Evolutionary conservation across 179 eudicot species (phyloP), one percentile per base, ranked within the genome.

Genomic region (Drosera spatulata): DNA sequence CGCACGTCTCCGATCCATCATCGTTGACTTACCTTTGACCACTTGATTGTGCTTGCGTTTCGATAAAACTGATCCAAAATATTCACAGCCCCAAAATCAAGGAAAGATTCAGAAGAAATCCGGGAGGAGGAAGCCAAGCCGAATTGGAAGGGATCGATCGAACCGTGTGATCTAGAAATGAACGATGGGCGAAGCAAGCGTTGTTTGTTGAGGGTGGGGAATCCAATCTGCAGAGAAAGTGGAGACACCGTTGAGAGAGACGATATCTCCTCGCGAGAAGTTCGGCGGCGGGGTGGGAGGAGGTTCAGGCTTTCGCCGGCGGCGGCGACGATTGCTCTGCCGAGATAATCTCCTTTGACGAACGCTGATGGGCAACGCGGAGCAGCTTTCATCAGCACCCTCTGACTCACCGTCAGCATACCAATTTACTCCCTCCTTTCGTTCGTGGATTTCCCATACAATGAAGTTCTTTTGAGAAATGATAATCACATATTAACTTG

Each of bases 1-100:
- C 48, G 84, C 79, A 68, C 91, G 61, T 54, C 85, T 78, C 70
- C 82, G 95, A 83, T 88, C 95, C 99, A 93, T 91, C 41, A 49
- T 51, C 22, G 13, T 14, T 51, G 33, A 10, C 2, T 51, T 51
- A n/a, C 33, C 54, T 51, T 4, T n/a, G 14, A 10, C 37, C 39
- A 33, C 58, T 37, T 6, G 58, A 39, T 22, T 22, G 33, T 2
- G 58, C 58, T 55, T 5, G 41, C 37, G 6, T 33, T 4, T 55
- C 41, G 41, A 42, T 0, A 39, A 55, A 53, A 5, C 12, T 12
- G 56, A 53, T 14, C 7, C 15, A 10, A 15, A 14, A 53, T 53
- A 2, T 8, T 38, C 7, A 6, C 5, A 3, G 15, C 33, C 4
- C 39, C 7, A 14, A 6, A 37, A 39, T 2, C 5, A 10, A 15